These are phyloP conservation scores for Phlebiopsis gigantea DNA, from an alignment of 768 basidiomycete species.

Conservation along the genomic window DNA sequence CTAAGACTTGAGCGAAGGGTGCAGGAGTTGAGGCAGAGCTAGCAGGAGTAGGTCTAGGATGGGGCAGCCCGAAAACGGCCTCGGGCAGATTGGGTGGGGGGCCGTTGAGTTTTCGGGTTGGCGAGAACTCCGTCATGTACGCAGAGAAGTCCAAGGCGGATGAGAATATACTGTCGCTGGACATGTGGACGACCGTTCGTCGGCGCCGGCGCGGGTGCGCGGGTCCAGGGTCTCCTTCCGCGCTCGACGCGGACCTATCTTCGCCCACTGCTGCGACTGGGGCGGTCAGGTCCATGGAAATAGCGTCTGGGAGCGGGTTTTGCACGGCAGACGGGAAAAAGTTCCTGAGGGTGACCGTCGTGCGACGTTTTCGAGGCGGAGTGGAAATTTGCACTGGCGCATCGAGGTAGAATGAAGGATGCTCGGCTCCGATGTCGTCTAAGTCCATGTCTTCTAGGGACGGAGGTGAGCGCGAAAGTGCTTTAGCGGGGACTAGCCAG, in stretches of 20 bases:
- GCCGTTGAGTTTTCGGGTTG: not conserved
- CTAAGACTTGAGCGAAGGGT: not conserved
- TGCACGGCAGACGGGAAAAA: not conserved
- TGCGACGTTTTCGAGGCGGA: slow-evolving; percentile 18
- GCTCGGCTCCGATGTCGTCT: slow-evolving; percentile 12
- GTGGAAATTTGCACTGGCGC: slow-evolving; percentile 20
- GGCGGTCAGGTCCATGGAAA: slow-evolving; percentile 4
- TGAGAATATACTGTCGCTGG: slow-evolving; percentile 25
- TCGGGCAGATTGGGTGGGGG: not conserved
- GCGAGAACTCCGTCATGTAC: slow-evolving; percentile 11
- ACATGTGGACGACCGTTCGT: slow-evolving; percentile 21
- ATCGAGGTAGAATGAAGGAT: slow-evolving; percentile 19
- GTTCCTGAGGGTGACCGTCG: slow-evolving; percentile 5
- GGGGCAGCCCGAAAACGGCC: slow-evolving; percentile 7
- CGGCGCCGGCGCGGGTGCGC: slow-evolving; percentile 19
- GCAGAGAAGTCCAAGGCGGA: slow-evolving; percentile 25
- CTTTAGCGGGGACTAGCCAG: slow-evolving; percentile 28
- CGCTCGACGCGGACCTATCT: not conserved
- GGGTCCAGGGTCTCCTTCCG: not conserved
- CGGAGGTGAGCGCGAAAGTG: slow-evolving; percentile 18
- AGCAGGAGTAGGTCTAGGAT: not conserved
- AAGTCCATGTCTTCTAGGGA: slow-evolving; percentile 7
- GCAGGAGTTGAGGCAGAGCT: slow-evolving; percentile 5
- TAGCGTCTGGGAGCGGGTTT: not conserved
- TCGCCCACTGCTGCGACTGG: not conserved